Percentiles rank a stretch among this genome's conserved stretches.
These are phyloP conservation scores for Picochlorum sp. DNA, from an alignment of 139 green algal genomes.

Conservation along the genomic window DNA sequence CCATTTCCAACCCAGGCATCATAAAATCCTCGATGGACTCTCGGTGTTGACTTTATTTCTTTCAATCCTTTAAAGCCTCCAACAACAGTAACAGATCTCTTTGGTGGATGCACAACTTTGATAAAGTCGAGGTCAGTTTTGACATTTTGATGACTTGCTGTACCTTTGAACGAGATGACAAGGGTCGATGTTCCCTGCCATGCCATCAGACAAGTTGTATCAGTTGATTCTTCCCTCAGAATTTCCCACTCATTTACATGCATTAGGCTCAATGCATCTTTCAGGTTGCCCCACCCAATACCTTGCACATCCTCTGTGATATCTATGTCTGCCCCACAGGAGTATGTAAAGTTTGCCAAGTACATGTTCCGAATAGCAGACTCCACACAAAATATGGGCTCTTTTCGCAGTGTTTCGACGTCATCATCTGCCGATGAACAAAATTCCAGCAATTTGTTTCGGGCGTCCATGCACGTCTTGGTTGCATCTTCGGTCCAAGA, in stretches of 20 bases:
- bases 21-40: conserved; percentile 12
- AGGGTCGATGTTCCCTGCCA: conserved; percentile 20
- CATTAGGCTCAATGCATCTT: conserved; percentile 10
- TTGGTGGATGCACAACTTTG: conserved; percentile 8
- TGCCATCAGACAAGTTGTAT: conserved; percentile 26
- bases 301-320: neutral
- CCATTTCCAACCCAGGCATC: conserved; percentile 5
- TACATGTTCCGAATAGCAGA: conserved; percentile 50
- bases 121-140: conserved; percentile 30
- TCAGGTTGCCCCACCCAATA: neutral
- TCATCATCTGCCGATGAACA: neutral
- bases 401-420: neutral
- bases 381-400: conserved; percentile 64
- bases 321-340: conserved; percentile 6
- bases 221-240: conserved; percentile 30
- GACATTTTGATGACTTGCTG: conserved; percentile 28
- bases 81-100: neutral
- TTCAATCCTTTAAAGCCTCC: neutral
- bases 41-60: neutral
- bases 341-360: conserved; percentile 39
- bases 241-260: conserved; percentile 14
- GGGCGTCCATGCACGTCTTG: neutral
- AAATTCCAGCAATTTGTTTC: too few relatives aligned
- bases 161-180: conserved; percentile 38
- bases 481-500: conserved; percentile 31